Evolutionary conservation across 2,329 filamentous ascomycete species (phyloP).

Genomic region (Clarireedia hainanense): DNA sequence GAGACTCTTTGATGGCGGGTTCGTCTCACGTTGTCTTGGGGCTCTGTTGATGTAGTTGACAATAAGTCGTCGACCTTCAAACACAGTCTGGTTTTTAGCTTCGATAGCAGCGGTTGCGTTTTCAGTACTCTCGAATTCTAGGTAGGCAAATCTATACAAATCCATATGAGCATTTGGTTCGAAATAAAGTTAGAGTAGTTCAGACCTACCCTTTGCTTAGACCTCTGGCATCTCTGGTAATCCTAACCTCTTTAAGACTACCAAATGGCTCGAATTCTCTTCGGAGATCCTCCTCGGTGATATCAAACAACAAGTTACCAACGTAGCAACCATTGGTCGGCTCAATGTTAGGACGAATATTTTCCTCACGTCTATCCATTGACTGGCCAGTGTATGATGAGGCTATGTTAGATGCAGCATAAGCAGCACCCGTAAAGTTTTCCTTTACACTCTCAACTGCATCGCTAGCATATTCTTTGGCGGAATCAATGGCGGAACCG

Average conservation of each 20-base stretch:
- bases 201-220: conserved; percentile 58
- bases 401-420: conserved; percentile 10
- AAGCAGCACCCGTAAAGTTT: conserved; percentile 6
- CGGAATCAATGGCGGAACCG: conserved; percentile 19
- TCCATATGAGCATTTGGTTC: neutral
- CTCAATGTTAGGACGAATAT: neutral
- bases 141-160: conserved; percentile 52
- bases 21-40: conserved; percentile 17
- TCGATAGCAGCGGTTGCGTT: conserved; percentile 48
- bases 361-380: neutral
- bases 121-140: conserved; percentile 48
- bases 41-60: conserved; percentile 44
- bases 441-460: conserved; percentile 10
- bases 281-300: conserved; percentile 51
- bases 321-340: conserved; percentile 43
- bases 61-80: conserved; percentile 56
- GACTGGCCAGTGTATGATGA: neutral
- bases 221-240: conserved; percentile 54
- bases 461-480: conserved; percentile 10
- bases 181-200: neutral
- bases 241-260: conserved; percentile 40
- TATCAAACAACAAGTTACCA: conserved; percentile 64
- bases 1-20: conserved; percentile 54
- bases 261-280: conserved; percentile 52
- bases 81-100: conserved; percentile 49